Evolutionary conservation across 2,329 filamentous ascomycete genomes (phyloP).

Genomic region (Hypoxylon sp.): DNA sequence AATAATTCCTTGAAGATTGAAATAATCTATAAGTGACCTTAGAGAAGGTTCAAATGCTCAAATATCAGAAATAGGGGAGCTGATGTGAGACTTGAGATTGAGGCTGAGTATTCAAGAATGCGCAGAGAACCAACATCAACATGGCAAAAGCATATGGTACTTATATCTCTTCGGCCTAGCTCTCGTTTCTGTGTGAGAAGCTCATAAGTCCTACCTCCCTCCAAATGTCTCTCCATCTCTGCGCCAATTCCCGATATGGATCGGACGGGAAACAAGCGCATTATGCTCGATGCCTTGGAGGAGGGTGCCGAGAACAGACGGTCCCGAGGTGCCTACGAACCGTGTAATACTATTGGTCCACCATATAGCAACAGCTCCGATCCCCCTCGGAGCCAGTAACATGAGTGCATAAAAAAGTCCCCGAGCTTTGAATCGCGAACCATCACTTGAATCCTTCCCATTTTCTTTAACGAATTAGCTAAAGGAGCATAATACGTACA

Average conservation of each 20-base stretch:
- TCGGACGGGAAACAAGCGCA: constrained; percentile 9
- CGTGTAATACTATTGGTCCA: constrained; percentile 53
- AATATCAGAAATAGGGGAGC: background rate
- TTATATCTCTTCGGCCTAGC: background rate
- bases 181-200: background rate
- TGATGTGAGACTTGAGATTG: background rate
- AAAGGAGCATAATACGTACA: background rate
- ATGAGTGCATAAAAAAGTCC: constrained; percentile 2
- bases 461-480: no score
- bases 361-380: constrained; percentile 46
- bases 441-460: background rate
- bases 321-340: constrained; percentile 18
- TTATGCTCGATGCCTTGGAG: background rate
- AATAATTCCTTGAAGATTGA: constrained; percentile 13
- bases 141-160: background rate
- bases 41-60: background rate
- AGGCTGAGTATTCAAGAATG: background rate
- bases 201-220: background rate
- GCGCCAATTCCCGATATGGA: constrained; percentile 17
- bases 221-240: background rate
- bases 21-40: background rate
- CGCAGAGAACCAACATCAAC: background rate
- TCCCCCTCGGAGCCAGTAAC: constrained; percentile 46
- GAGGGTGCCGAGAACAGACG: constrained; percentile 4
- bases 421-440: background rate